Evolutionary conservation across 805 yeast species (phyloP).

Genomic region (Wickerhamomyces chambardii): DNA sequence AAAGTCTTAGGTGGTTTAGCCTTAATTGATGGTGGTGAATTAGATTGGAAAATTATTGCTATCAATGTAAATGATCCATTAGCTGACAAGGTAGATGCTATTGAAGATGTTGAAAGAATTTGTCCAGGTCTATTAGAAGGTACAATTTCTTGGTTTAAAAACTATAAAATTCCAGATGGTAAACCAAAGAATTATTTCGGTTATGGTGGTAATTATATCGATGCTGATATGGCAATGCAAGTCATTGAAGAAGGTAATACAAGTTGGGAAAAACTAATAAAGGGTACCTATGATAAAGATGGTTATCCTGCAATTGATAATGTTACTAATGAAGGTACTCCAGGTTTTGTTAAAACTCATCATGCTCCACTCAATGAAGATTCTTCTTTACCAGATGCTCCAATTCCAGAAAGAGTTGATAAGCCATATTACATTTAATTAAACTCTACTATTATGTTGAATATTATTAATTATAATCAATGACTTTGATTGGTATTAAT

Average conservation of each 20-base stretch:
- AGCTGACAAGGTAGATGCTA: constrained; percentile 47
- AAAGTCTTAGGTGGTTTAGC: constrained; percentile 74
- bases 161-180: constrained; percentile 78
- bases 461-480: no score
- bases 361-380: constrained; percentile 11
- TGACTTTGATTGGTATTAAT: no score
- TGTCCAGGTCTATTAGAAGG: constrained; percentile 68
- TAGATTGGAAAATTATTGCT: constrained; percentile 88
- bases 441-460: neutral
- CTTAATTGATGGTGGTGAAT: constrained; percentile 85
- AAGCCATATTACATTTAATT: constrained; percentile 22
- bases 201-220: constrained; percentile 58
- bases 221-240: constrained; percentile 47
- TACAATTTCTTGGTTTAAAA: constrained; percentile 73
- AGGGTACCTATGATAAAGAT: constrained; percentile 28
- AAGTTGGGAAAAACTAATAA: constrained; percentile 56
- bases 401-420: constrained; percentile 30
- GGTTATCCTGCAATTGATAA: constrained; percentile 30
- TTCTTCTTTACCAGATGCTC: constrained; percentile 18
- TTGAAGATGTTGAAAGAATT: constrained; percentile 56
- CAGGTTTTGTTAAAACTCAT: constrained; percentile 29
- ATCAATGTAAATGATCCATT: constrained; percentile 62
- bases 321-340: constrained; percentile 47
- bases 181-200: constrained; percentile 72
- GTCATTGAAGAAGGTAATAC: constrained; percentile 55